A percentile compares a stretch with the other conserved stretches of the same genome.
These are phyloP conservation scores for Paramecium primaurelia DNA, from an alignment of 73 alveolate genomes.

Conservation along the genomic window DNA sequence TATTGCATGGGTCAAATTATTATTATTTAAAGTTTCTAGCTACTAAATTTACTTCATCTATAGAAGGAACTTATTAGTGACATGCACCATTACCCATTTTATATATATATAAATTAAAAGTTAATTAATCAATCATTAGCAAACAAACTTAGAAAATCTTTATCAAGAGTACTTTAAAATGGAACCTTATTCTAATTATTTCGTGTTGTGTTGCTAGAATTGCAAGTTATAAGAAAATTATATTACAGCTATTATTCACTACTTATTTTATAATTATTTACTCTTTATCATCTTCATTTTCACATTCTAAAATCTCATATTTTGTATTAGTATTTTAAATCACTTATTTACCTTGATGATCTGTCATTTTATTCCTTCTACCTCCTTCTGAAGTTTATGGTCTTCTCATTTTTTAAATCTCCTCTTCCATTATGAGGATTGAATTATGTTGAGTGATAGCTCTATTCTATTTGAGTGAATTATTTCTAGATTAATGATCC, in stretches of 20 bases:
- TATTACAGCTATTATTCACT: background rate
- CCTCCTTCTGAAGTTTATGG: background rate
- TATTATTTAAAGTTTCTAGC: background rate
- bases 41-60: background rate
- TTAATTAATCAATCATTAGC: background rate
- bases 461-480: background rate
- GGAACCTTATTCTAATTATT: background rate
- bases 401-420: background rate
- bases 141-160: background rate
- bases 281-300: background rate
- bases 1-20: background rate
- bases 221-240: background rate
- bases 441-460: background rate
- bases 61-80: background rate
- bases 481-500: background rate
- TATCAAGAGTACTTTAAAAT: background rate
- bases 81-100: conserved; percentile 22
- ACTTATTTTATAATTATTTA: background rate
- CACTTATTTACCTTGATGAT: background rate
- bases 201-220: background rate
- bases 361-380: background rate
- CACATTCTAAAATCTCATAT: background rate
- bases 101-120: background rate
- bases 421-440: background rate
- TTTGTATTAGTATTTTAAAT: background rate